Evolutionary conservation across 164 flowering plant genomes (phyloP), one percentile per base, ranked within the genome.

Genomic region (Vitis amurensis): DNA sequence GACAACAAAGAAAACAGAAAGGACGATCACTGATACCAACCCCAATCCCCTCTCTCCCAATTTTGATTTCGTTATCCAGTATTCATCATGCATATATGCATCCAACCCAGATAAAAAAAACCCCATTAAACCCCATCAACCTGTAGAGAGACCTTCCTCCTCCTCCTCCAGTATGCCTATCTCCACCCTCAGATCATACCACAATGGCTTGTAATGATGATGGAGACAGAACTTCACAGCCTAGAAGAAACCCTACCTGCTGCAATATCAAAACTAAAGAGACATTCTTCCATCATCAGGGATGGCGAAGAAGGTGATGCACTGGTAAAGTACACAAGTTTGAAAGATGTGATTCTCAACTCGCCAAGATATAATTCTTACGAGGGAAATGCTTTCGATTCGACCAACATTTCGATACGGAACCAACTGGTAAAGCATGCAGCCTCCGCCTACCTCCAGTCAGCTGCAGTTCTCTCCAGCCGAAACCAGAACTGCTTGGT

Each of bases 371-470:
- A 9, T 5, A 49, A 59, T 16, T 23, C 64, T 19, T 58, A 71
- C 8, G 74, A 59, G 5, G 29, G 30, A 8, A 49, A 59, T 31
- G 68, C 57, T 3, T 72, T 80, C 31, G 75, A 76, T 57, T 74
- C 81, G 0, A 68, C 82, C 0, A 79, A 70, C 64, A 83, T 87
- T 9, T 30, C 74, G 12, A 86, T 89, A 14, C 63, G 82, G 44
- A 86, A 88, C 70, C 80, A 81, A 48, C 50, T 89, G 71, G 91
- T 89, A 1, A 86, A 88, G 80, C 80, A 75, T 8, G 90, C 94
- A 1, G 94, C 94, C 4, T 86, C 90, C 0, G 88, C 82, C 0
- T 89, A 88, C 30, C 76, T 89, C 11, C 91, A 84, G n/a, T 88
- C 90, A 0, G 69, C 93, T 0, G 71, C 81, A 3, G 65, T 79